phyloP scores from a whole-genome alignment of 1,139 yeast genomes.

The Maudiozyma humilis region DNA sequence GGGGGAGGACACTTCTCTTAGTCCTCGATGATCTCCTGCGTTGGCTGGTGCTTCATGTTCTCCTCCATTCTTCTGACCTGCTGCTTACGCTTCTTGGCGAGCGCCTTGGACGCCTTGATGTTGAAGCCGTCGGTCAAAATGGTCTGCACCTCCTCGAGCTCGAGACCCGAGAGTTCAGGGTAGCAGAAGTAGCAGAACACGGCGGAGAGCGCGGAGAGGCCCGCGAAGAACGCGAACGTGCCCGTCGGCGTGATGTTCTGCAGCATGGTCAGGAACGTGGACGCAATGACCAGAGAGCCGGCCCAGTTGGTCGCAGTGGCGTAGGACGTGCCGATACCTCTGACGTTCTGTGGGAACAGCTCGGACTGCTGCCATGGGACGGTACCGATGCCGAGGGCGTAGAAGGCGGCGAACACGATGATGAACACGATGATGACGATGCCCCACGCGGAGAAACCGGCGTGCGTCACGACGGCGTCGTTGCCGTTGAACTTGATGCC shows the following conservation, averaged over 20 bases:
- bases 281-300: constrained; percentile 82
- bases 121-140: constrained; percentile 78
- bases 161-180: constrained; percentile 87
- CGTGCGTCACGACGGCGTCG: constrained; percentile 34
- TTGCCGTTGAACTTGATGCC: constrained; percentile 48
- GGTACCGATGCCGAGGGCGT: constrained; percentile 91
- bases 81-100: constrained; percentile 38
- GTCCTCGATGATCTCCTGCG: constrained; percentile 21
- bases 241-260: constrained; percentile 90
- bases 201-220: constrained; percentile 61
- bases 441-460: constrained; percentile 74
- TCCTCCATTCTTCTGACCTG: constrained; percentile 18
- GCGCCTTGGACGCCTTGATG: constrained; percentile 56
- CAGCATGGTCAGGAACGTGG: constrained; percentile 90
- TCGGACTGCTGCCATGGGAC: constrained; percentile 98
- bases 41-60: constrained; percentile 17
- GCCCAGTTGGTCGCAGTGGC: constrained; percentile 97
- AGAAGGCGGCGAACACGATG: constrained; percentile 80
- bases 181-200: constrained; percentile 71
- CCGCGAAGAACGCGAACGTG: constrained; percentile 86
- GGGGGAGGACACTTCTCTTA: background rate
- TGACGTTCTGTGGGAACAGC: constrained; percentile 82
- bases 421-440: constrained; percentile 74
- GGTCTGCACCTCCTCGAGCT: constrained; percentile 81
- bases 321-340: constrained; percentile 85